Percentiles rank a stretch among this genome's conserved stretches.
These are phyloP conservation scores for Chytridium lagenaria DNA, from an alignment of 371 early-diverging fungal genomes.

Conservation along the genomic window DNA sequence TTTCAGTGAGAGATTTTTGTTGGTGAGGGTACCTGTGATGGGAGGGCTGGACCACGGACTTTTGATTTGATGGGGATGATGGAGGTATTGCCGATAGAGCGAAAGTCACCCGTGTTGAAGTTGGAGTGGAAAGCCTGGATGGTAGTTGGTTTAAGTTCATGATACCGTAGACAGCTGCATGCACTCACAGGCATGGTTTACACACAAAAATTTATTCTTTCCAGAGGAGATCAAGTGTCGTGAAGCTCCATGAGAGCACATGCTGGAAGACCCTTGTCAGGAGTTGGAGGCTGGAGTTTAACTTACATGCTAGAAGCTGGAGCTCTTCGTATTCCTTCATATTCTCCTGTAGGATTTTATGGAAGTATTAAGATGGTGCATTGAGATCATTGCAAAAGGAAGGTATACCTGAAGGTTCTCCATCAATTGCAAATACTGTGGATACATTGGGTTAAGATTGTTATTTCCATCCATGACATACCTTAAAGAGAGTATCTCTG, in stretches of 20 bases:
- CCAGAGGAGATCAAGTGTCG: no score
- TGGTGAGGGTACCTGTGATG: conserved; percentile 16
- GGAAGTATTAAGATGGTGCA: no score
- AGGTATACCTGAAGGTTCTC: conserved; percentile 31
- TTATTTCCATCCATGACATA: not conserved
- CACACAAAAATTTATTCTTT: no score
- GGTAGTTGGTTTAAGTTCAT: not conserved
- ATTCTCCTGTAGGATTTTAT: conserved; percentile 29
- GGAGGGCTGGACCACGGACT: conserved; percentile 84
- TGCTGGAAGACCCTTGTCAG: not conserved
- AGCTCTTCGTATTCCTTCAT: conserved; percentile 46
- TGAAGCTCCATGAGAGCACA: conserved; percentile 35
- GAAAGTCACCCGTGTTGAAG: conserved; percentile 77
- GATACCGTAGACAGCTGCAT: not conserved
- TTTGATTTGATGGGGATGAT: conserved; percentile 90
- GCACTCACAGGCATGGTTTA: conserved; percentile 2
- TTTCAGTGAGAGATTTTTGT: not conserved
- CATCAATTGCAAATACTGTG: conserved; percentile 36
- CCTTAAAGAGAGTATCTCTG: conserved; percentile 37
- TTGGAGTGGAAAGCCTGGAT: conserved; percentile 88
- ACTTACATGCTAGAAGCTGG: conserved; percentile 31
- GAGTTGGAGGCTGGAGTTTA: not conserved
- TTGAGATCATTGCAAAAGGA: not conserved
- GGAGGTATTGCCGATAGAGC: conserved; percentile 83
- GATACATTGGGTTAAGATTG: not conserved